These are phyloP conservation scores for Claviceps arundinis DNA, from an alignment of 2,329 filamentous ascomycete species.

Conservation along the genomic window DNA sequence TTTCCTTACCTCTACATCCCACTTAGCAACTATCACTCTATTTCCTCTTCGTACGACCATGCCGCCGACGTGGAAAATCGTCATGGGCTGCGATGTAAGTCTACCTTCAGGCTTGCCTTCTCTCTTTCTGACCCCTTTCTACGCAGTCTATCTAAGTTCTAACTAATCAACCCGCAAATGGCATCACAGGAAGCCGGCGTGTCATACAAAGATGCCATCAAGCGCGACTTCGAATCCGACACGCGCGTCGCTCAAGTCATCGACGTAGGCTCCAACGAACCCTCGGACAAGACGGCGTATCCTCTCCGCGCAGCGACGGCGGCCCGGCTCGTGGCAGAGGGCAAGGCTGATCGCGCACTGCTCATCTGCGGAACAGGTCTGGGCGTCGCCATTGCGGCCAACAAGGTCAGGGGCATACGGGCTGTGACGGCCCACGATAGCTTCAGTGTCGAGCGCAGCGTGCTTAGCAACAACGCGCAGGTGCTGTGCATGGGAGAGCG, in stretches of 20 bases:
- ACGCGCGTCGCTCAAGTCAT: conserved; percentile 52
- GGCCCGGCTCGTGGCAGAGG: conserved; percentile 46
- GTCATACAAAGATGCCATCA: conserved; percentile 67
- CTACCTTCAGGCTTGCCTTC: neutral
- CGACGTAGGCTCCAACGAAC: conserved; percentile 58
- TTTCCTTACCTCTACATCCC: neutral
- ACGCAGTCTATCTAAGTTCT: neutral
- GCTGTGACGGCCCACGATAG: conserved; percentile 85
- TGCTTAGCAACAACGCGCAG: conserved; percentile 77
- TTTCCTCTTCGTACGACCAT: conserved; percentile 16
- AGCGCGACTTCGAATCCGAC: conserved; percentile 55
- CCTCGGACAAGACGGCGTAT: conserved; percentile 66
- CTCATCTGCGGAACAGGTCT: conserved; percentile 79
- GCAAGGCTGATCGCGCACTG: conserved; percentile 62
- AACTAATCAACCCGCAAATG: neutral
- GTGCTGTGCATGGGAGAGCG: conserved; percentile 78
- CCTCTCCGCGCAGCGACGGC: conserved; percentile 66
- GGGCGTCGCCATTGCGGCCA: conserved; percentile 77
- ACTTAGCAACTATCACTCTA: neutral
- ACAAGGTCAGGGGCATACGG: conserved; percentile 72
- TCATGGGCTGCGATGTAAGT: conserved; percentile 40
- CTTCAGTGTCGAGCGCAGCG: conserved; percentile 68
- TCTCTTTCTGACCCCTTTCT: neutral
- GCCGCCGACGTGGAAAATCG: conserved; percentile 38
- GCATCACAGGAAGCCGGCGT: conserved; percentile 51